phyloP scores from a whole-genome alignment of 2,329 filamentous ascomycete species.

The Fusarium longipes region DNA sequence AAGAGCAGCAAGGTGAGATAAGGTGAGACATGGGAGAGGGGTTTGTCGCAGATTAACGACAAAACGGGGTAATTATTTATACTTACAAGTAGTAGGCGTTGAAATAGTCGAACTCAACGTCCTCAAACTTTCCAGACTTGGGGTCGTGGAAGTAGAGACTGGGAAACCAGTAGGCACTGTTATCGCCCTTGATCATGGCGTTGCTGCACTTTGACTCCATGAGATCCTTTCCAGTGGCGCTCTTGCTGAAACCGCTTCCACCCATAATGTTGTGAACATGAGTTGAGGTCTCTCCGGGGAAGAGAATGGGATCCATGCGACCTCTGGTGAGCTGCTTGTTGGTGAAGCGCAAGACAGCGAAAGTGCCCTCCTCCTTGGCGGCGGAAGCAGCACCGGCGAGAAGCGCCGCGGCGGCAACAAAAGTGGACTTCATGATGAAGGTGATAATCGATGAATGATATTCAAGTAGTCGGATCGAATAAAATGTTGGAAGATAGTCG shows the following conservation, averaged over 20 bases:
- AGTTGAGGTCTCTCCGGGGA: constrained; percentile 65
- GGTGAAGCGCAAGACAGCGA: constrained; percentile 78
- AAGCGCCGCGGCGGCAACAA: constrained; percentile 52
- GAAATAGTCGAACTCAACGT: constrained; percentile 77
- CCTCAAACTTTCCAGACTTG: constrained; percentile 70
- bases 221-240: constrained; percentile 70
- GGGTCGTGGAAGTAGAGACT: constrained; percentile 75
- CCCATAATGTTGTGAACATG: constrained; percentile 80
- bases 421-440: constrained; percentile 52
- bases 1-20: neutral
- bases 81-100: constrained; percentile 79
- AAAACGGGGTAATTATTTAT: neutral
- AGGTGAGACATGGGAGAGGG: neutral
- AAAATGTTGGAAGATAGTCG: constrained; percentile 4
- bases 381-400: constrained; percentile 53
- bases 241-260: constrained; percentile 73
- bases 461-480: constrained; percentile 16
- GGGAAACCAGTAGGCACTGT: constrained; percentile 83
- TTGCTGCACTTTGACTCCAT: constrained; percentile 75
- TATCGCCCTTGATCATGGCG: constrained; percentile 74
- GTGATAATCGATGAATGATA: neutral
- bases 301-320: constrained; percentile 75
- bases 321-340: constrained; percentile 71
- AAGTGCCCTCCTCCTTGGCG: constrained; percentile 62
- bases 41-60: neutral